These are phyloP conservation scores for Microbotryum intermedium DNA, from an alignment of 1,284 basidiomycete genomes.

Conservation along the genomic window DNA sequence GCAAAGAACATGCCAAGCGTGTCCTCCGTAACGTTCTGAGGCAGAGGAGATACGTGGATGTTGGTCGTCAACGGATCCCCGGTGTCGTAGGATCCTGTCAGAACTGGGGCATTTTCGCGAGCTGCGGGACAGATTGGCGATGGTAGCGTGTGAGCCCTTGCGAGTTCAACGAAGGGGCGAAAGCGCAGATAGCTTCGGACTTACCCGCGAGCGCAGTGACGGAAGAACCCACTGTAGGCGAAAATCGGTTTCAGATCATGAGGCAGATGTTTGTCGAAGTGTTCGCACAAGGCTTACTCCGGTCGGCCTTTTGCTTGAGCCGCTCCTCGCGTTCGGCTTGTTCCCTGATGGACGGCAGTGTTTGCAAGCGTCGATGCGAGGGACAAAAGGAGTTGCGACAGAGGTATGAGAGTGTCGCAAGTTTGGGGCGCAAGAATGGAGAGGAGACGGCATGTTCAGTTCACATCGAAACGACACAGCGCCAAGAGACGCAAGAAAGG, in stretches of 20 bases:
- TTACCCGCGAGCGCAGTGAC: constrained; percentile 76
- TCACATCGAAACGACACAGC: not conserved
- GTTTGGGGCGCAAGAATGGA: not conserved
- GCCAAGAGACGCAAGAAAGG: not conserved
- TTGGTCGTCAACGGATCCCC: constrained; percentile 85
- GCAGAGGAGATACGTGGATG: constrained; percentile 63
- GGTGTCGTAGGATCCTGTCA: constrained; percentile 67
- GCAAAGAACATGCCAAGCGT: constrained; percentile 79
- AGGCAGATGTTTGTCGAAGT: constrained; percentile 34
- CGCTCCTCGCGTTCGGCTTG: constrained; percentile 80
- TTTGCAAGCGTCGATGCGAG: not conserved
- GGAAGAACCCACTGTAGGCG: constrained; percentile 49
- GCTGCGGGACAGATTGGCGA: constrained; percentile 7
- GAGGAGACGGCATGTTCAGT: constrained; percentile 15
- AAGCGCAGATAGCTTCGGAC: constrained; percentile 24
- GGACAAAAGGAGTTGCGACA: no score
- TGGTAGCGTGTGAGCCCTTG: not conserved
- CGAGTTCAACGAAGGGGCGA: no score
- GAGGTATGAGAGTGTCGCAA: no score
- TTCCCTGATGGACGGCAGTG: constrained; percentile 50
- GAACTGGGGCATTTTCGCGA: constrained; percentile 24
- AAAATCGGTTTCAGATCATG: constrained; percentile 37
- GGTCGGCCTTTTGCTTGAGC: constrained; percentile 52
- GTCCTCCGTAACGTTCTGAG: constrained; percentile 71
- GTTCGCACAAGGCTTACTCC: constrained; percentile 7